These are phyloP conservation scores for Exophiala oligosperma DNA, from an alignment of 2,329 filamentous ascomycete species.

Conservation along the genomic window DNA sequence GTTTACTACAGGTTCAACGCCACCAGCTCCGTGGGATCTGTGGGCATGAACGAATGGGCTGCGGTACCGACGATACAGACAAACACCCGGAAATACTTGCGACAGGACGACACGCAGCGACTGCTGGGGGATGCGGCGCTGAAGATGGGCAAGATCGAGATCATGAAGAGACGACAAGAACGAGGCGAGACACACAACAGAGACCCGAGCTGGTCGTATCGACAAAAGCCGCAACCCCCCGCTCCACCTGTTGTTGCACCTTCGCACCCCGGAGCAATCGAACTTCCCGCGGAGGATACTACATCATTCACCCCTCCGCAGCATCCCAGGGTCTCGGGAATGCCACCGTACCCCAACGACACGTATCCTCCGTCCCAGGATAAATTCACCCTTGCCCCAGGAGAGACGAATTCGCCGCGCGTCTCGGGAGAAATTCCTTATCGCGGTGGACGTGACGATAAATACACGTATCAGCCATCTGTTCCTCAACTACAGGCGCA, in stretches of 20 bases:
- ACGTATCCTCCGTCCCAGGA: constrained; percentile 59
- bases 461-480: constrained; percentile 33
- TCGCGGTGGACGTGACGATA: constrained; percentile 41
- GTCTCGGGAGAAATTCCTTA: constrained; percentile 32
- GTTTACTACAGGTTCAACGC: constrained; percentile 98
- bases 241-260: constrained; percentile 39
- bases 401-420: constrained; percentile 51
- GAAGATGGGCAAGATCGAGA: constrained; percentile 80
- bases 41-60: constrained; percentile 96
- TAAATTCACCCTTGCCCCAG: constrained; percentile 64
- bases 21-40: constrained; percentile 72
- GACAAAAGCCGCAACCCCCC: constrained; percentile 32
- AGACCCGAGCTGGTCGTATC: constrained; percentile 31
- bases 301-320: constrained; percentile 30
- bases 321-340: constrained; percentile 27
- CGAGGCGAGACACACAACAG: constrained; percentile 35
- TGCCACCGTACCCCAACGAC: constrained; percentile 38
- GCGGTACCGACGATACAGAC: constrained; percentile 94
- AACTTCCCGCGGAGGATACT: constrained; percentile 59
- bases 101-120: constrained; percentile 69
- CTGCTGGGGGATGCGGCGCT: constrained; percentile 75
- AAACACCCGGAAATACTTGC: constrained; percentile 80
- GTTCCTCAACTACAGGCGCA: constrained; percentile 30
- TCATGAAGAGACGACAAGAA: constrained; percentile 70
- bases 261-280: constrained; percentile 53